Conservation (phyloP, 805 yeast species). For the Millerozyma miso region DNA sequence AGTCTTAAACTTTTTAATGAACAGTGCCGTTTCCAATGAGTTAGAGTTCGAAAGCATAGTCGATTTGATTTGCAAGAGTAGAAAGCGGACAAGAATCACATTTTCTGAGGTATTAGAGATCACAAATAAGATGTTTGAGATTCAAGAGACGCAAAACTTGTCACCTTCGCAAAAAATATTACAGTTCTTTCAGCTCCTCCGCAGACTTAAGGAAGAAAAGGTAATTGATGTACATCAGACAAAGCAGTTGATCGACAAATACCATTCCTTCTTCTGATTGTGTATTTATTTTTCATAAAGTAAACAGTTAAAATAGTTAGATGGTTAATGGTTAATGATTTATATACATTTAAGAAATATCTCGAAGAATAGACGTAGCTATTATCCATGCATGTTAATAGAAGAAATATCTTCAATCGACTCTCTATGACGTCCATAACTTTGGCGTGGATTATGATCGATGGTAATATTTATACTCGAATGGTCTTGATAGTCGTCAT, state of each 20-base stretch:
- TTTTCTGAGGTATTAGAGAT: not conserved
- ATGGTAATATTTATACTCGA: constrained; percentile 6
- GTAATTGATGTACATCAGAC: not conserved
- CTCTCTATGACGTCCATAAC: constrained; percentile 1
- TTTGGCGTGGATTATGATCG: constrained; percentile 15
- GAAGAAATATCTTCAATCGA: constrained; percentile 7
- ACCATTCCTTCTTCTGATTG: constrained; percentile 6
- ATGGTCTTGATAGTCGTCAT: constrained; percentile 8
- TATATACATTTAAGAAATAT: not conserved
- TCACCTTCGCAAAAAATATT: not conserved
- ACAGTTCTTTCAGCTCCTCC: not conserved
- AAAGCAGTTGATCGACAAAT: constrained; percentile 10
- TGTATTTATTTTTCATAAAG: not conserved
- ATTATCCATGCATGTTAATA: not conserved
- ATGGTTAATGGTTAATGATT: not conserved
- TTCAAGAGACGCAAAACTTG: not conserved
- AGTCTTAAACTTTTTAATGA: constrained; percentile 18
- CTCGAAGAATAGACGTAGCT: not conserved
- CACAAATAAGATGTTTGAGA: not conserved
- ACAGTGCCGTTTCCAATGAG: constrained; percentile 15
- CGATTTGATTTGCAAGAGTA: constrained; percentile 12
- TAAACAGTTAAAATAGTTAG: not conserved
- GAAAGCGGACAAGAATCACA: not conserved
- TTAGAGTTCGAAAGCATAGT: constrained; percentile 27
- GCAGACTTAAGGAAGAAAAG: not conserved